These are phyloP conservation scores for Flagelloscypha sp. DNA, from an alignment of 768 basidiomycete genomes.

Conservation along the genomic window DNA sequence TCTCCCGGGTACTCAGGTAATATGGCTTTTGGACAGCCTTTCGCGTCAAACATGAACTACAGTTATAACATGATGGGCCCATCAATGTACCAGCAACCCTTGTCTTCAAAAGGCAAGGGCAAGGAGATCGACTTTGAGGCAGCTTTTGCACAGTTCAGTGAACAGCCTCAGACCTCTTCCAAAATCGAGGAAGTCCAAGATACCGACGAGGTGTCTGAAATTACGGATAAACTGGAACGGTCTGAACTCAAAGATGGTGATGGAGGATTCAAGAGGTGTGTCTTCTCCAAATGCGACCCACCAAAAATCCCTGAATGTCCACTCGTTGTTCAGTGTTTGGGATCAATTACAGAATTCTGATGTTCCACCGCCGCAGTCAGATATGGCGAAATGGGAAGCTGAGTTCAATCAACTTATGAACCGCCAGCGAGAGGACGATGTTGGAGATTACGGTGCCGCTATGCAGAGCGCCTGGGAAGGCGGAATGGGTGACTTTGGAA, in stretches of 20 bases:
- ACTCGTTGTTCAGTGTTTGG: constrained; percentile 42
- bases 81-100: constrained; percentile 22
- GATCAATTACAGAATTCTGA: constrained; percentile 51
- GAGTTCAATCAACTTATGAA: constrained; percentile 76
- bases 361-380: constrained; percentile 48
- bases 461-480: constrained; percentile 63
- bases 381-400: constrained; percentile 74
- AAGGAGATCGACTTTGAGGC: constrained; percentile 76
- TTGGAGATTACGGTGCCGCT: constrained; percentile 53
- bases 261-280: constrained; percentile 49
- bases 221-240: constrained; percentile 24
- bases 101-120: constrained; percentile 57
- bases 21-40: no score
- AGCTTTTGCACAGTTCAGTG: constrained; percentile 64
- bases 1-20: no score
- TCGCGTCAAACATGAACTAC: no score
- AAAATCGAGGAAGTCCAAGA: constrained; percentile 50
- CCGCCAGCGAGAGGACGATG: constrained; percentile 50
- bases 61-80: no score
- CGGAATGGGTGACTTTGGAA: constrained; percentile 38
- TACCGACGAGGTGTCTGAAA: constrained; percentile 31
- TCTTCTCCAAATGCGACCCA: constrained; percentile 2
- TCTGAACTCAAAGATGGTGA: constrained; percentile 15
- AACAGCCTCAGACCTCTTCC: constrained; percentile 35
- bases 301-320: constrained; percentile 5